Conservation (phyloP, 2,329 filamentous ascomycete genomes). For the Fusarium robinianum region DNA sequence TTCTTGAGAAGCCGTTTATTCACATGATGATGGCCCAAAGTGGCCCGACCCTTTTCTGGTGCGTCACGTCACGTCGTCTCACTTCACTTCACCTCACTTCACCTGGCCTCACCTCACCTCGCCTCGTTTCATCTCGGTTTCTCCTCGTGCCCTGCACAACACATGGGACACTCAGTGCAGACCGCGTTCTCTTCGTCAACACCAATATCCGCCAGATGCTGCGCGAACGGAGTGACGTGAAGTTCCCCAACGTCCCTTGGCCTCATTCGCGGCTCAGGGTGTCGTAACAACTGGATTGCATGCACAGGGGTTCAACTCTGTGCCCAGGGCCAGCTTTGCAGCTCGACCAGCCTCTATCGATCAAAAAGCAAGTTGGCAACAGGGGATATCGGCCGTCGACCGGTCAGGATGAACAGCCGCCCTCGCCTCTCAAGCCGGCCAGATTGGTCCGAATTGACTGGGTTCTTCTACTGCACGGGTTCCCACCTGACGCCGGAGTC, state of each 20-base stretch:
- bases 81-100: conserved; percentile 29
- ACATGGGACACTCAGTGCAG: conserved; percentile 1
- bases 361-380: conserved; percentile 30
- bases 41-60: conserved; percentile 23
- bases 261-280: conserved; percentile 3
- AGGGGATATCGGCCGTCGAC: conserved; percentile 25
- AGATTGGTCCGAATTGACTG: conserved; percentile 27
- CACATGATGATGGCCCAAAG: conserved; percentile 24
- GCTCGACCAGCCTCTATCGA: conserved; percentile 27
- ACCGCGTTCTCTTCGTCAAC: too few species aligned
- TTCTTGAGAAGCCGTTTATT: too few species aligned
- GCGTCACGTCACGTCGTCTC: conserved; percentile 24
- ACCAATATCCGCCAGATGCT: too few species aligned
- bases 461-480: conserved; percentile 22
- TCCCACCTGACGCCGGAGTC: conserved; percentile 29
- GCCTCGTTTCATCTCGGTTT: conserved; percentile 21
- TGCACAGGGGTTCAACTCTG: conserved; percentile 30
- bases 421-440: conserved; percentile 16
- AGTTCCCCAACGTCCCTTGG: too few species aligned
- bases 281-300: conserved; percentile 9
- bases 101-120: conserved; percentile 16
- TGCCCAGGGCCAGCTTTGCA: conserved; percentile 12
- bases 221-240: too few species aligned
- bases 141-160: conserved; percentile 4
- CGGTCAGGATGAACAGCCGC: conserved; percentile 15